These are phyloP conservation scores for Thelonectria olida DNA, from an alignment of 2,329 filamentous ascomycete species.

Conservation along the genomic window DNA sequence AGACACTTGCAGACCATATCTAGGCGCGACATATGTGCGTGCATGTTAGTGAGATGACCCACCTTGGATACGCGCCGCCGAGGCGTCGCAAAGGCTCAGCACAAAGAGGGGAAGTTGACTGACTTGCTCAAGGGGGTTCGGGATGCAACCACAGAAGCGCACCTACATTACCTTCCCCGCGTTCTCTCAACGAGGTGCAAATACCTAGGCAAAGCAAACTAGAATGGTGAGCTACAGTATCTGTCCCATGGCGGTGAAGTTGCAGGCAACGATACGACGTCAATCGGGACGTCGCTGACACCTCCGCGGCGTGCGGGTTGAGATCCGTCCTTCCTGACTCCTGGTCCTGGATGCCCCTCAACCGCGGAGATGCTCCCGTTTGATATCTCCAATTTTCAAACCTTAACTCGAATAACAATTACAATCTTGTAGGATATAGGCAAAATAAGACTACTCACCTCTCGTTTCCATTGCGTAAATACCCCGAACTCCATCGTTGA, in stretches of 20 bases:
- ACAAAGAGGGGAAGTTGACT: background rate
- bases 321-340: background rate
- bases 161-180: background rate
- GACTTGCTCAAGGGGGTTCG: background rate
- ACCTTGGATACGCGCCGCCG: background rate
- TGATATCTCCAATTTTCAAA: background rate
- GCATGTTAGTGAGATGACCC: background rate
- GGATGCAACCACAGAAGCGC: constrained; percentile 7
- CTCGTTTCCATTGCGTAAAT: background rate
- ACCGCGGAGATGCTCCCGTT: background rate
- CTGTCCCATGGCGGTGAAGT: constrained; percentile 15
- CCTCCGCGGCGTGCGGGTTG: background rate
- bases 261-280: background rate
- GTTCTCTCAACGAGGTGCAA: no score
- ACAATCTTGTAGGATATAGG: background rate
- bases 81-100: background rate
- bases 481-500: no score
- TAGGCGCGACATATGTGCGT: constrained; percentile 13
- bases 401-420: background rate
- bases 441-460: background rate
- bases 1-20: background rate
- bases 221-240: no score
- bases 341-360: background rate
- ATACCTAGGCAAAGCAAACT: no score
- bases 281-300: background rate